Base-by-base conservation (phyloP, 257 asterid genomes). In the Solanum ossicruentum region DNA sequence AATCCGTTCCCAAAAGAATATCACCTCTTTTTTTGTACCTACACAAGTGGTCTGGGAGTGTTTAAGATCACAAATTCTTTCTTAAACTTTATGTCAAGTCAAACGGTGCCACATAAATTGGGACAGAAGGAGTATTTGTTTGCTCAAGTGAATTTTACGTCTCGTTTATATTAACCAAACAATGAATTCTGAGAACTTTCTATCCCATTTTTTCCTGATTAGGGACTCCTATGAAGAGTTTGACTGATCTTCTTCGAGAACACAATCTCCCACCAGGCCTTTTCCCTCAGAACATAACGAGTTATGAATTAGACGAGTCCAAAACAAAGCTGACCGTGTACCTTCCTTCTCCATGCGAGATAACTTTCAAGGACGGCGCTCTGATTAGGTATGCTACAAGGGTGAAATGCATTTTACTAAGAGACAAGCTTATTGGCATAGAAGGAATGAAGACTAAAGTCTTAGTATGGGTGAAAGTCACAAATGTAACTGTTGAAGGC, bases 381-480 rank as follows among this genome's bases (percentile, higher is more conserved):
- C 5, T 84, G 8, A 52, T 95, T 43, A 88, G 97, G 78, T 94
- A 91, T 2, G 94, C 93, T 60, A 78, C 93, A 0, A 87, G 94
- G 26, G 93, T 95, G 77, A 95, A 93, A 84, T 91, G 94, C 91
- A 92, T 91, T 87, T 89, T 95, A 55, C 89, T 88, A n/a, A 92
- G 92, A 88, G 97, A 95, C 81, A 95, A 91, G 90, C 93, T 95
- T 21, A 88, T 90, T 66, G 92, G 92, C 11, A 80, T 95, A 17
- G 95, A 95, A 87, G 98, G 98, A 43, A 93, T 95, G 96, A 95
- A 94, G 87, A 94, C 91, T 10, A 94, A 94, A 88, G 91, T 93
- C 83, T 77, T 93, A 28, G 93, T 94, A 32, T 95, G 99, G 99
- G 95, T 90, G 75, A 95, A 94, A 88, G 92, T 95, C 81, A 92